Percentiles rank a stretch among this genome's conserved stretches.
Conservation (phyloP, 345 rosid species). For the Ceriops tagal region DNA sequence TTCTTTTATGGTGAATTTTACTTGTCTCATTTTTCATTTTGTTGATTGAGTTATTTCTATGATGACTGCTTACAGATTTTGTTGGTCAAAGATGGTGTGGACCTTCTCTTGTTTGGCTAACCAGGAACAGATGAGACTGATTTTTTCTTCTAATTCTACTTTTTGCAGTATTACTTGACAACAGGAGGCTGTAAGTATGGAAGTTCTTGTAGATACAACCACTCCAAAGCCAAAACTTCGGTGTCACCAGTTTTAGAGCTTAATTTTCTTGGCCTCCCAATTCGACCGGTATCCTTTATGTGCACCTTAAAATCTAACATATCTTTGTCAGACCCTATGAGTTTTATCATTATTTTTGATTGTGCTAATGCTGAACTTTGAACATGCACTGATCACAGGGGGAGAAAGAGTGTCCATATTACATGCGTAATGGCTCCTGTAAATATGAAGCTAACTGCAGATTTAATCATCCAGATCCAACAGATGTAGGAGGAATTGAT, state of each 20-base stretch:
- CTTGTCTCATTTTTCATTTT: no score
- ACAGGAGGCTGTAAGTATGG: constrained; percentile 97
- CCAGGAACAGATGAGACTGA: background rate
- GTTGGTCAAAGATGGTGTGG: no score
- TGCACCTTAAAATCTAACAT: background rate
- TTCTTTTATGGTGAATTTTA: no score
- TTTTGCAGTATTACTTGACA: constrained; percentile 76
- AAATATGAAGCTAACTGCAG: constrained; percentile 78
- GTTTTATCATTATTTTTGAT: background rate
- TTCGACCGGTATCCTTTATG: constrained; percentile 51
- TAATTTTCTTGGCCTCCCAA: constrained; percentile 87
- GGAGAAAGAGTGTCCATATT: constrained; percentile 78
- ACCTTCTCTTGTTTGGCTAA: background rate
- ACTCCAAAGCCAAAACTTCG: constrained; percentile 42
- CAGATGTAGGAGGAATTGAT: constrained; percentile 47
- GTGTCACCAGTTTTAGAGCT: constrained; percentile 45
- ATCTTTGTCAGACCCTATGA: background rate
- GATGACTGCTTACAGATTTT: no score
- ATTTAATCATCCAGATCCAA: constrained; percentile 93
- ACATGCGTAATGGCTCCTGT: constrained; percentile 96
- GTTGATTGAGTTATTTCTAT: no score
- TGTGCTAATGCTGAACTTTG: background rate
- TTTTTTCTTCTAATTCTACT: background rate
- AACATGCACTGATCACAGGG: constrained; percentile 41
- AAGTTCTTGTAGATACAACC: constrained; percentile 72